Evolutionary conservation across 2,329 filamentous ascomycete genomes (phyloP).

Genomic region (Xylaria sp.): DNA sequence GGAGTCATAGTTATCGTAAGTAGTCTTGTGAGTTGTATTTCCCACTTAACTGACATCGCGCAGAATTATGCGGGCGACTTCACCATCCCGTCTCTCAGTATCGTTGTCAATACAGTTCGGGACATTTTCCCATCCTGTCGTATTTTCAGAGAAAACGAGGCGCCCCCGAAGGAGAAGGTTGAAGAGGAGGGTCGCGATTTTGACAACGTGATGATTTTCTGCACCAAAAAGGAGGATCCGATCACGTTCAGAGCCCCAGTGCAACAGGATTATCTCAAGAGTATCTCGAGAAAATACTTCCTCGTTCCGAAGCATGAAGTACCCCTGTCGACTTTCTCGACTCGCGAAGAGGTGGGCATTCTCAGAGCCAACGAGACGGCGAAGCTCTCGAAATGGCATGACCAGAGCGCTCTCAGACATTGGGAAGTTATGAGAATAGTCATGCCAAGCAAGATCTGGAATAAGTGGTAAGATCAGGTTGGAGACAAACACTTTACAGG

Average conservation of each 20-base stretch:
- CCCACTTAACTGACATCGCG: conserved; percentile 5
- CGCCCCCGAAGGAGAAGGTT: conserved; percentile 43
- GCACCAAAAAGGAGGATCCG: conserved; percentile 57
- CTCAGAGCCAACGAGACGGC: conserved; percentile 59
- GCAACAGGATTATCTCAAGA: conserved; percentile 64
- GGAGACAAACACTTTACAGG: not conserved
- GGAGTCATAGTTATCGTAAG: conserved; percentile 84
- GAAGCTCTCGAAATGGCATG: conserved; percentile 65
- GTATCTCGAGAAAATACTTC: conserved; percentile 62
- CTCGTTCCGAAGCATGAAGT: conserved; percentile 70
- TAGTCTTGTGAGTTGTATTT: conserved; percentile 11
- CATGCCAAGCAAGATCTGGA: conserved; percentile 73
- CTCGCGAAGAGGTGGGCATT: conserved; percentile 44
- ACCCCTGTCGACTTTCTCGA: conserved; percentile 44
- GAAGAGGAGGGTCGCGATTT: conserved; percentile 60
- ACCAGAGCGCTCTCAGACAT: conserved; percentile 72
- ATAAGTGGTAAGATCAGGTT: conserved; percentile 62
- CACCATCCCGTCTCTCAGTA: conserved; percentile 64
- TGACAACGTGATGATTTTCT: conserved; percentile 95
- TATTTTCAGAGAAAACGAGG: conserved; percentile 74
- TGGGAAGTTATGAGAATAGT: conserved; percentile 90
- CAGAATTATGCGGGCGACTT: conserved; percentile 95
- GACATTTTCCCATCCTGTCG: conserved; percentile 83
- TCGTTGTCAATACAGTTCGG: conserved; percentile 77
- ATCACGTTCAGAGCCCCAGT: conserved; percentile 63